Conservation (phyloP, 257 asterid species). For the Petunia secreta region DNA sequence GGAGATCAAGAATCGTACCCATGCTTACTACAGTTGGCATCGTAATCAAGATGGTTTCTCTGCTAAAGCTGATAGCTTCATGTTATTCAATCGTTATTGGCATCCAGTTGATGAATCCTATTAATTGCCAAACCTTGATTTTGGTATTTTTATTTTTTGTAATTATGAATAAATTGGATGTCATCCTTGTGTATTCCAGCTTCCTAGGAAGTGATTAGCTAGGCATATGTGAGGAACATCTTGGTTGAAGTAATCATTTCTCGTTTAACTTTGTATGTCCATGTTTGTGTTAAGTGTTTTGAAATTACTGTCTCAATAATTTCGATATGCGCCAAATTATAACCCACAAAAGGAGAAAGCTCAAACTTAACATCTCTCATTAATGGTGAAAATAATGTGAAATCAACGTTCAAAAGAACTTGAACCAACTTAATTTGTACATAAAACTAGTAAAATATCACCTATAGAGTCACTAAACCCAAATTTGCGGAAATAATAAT, state of each 20-base stretch:
- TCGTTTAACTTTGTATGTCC: not conserved
- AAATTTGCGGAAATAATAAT: no score
- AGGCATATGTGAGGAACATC: not conserved
- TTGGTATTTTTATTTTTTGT: not conserved
- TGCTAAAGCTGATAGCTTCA: conserved; percentile 4
- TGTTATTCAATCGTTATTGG: conserved; percentile 2
- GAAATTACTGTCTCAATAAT: no score
- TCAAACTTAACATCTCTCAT: no score
- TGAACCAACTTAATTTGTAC: no score
- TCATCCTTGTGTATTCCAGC: not conserved
- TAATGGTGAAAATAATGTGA: no score
- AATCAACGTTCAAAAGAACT: no score
- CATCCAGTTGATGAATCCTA: not conserved
- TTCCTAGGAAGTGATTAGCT: not conserved
- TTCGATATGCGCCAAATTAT: no score
- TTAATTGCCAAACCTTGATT: not conserved
- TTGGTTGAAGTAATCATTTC: not conserved
- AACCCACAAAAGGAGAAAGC: no score
- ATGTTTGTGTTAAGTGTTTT: not conserved
- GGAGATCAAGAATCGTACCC: not conserved
- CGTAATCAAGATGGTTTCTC: not conserved
- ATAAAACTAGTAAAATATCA: no score
- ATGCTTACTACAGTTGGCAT: not conserved
- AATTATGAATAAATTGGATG: not conserved
- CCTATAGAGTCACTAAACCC: no score